A percentile compares a stretch with the other conserved stretches of the same genome.
phyloP scores from a whole-genome alignment of 139 green algal species.

The Desmodesmus armatus region DNA sequence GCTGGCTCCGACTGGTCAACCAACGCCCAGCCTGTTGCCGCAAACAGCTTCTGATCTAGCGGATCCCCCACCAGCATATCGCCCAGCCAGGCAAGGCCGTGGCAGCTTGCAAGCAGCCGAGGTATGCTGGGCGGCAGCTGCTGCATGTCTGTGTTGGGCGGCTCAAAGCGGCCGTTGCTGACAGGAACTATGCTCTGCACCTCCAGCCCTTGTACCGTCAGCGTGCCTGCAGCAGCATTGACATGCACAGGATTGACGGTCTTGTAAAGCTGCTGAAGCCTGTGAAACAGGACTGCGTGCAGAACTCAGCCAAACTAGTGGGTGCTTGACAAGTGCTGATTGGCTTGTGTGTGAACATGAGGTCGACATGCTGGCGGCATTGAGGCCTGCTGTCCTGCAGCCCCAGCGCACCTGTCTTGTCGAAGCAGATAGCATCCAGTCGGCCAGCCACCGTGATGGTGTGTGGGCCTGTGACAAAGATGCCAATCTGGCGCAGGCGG shows the following conservation, averaged over 20 bases:
- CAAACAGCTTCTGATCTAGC: slow-evolving; percentile 79
- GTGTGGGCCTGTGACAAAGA: slow-evolving; percentile 73
- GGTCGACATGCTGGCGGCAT: too few species aligned
- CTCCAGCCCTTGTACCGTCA: slow-evolving; percentile 76
- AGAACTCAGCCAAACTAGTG: too few species aligned
- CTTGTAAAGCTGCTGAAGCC: too few species aligned
- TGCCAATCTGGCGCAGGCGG: slow-evolving; percentile 61
- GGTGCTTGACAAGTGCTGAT: too few species aligned
- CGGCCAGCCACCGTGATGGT: slow-evolving; percentile 70
- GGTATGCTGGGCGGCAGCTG: slow-evolving; percentile 49
- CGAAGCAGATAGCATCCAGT: slow-evolving; percentile 77
- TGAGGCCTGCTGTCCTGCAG: too few species aligned
- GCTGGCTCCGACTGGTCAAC: slow-evolving; percentile 49
- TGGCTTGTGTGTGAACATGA: too few species aligned
- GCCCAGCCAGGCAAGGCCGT: slow-evolving; percentile 70
- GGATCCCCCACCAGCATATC: slow-evolving; percentile 73
- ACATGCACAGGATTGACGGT: too few species aligned
- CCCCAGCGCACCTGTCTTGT: slow-evolving; percentile 73
- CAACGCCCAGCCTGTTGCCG: slow-evolving; percentile 68
- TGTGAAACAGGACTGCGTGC: too few species aligned
- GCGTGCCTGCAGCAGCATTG: slow-evolving; percentile 63
- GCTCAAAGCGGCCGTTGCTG: slow-evolving; percentile 31
- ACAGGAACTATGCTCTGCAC: slow-evolving; percentile 67
- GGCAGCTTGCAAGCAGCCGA: slow-evolving; percentile 75
- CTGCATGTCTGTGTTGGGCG: background rate